A percentile compares a stretch with the other conserved stretches of the same genome.
phyloP scores from a whole-genome alignment of 306 rosid species.

The Vicia villosa region DNA sequence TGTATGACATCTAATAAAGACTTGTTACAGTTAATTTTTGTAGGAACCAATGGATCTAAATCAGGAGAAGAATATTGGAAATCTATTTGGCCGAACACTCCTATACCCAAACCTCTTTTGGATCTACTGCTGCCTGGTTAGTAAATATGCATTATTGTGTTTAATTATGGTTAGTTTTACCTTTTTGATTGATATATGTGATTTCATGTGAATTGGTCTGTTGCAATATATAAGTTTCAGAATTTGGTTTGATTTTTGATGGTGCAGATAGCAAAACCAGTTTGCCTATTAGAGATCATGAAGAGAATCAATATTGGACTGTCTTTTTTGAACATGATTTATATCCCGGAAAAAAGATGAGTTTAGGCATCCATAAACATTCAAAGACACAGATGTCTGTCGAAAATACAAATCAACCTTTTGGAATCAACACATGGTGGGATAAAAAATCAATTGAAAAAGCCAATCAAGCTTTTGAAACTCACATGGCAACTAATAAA shows the following conservation, averaged over 20 bases:
- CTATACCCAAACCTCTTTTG: not conserved
- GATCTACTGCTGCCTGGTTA: not conserved
- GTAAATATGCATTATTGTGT: not conserved
- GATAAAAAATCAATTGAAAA: too few species aligned
- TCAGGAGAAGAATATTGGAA: not conserved
- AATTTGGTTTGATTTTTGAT: not conserved
- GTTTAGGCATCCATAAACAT: not conserved
- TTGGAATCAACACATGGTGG: not conserved
- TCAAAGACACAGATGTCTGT: not conserved
- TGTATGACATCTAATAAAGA: too few species aligned
- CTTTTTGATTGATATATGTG: not conserved
- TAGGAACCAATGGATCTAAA: too few species aligned
- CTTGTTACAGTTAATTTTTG: not conserved
- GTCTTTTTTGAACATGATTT: conserved; percentile 21
- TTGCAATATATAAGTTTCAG: too few species aligned
- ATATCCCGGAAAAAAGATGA: not conserved
- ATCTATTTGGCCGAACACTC: not conserved
- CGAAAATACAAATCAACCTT: not conserved
- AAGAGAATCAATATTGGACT: conserved; percentile 27
- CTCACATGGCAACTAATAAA: too few species aligned
- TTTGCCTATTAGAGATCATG: not conserved
- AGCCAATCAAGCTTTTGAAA: too few species aligned
- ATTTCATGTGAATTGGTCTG: too few species aligned
- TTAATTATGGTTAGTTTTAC: too few species aligned
- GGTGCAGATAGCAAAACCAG: not conserved